phyloP scores from a whole-genome alignment of 2,329 filamentous ascomycete genomes.

The Diplodia corticola region DNA sequence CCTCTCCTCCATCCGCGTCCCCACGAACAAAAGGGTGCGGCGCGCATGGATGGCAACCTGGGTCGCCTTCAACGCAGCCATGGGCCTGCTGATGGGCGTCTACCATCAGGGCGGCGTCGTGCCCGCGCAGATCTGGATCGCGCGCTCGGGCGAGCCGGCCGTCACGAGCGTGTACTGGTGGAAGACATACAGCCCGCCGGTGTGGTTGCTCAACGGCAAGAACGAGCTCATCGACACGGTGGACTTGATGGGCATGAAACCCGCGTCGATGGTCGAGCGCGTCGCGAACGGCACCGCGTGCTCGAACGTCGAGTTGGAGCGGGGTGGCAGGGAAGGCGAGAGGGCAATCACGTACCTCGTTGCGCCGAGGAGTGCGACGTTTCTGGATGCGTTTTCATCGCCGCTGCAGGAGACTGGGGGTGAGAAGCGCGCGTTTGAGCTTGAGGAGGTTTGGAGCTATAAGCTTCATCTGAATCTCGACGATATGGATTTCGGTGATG shows the following conservation, averaged over 20 bases:
- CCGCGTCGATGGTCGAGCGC: conserved; percentile 59
- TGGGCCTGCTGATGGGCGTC: conserved; percentile 74
- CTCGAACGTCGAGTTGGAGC: conserved; percentile 48
- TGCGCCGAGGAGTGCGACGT: conserved; percentile 70
- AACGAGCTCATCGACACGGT: conserved; percentile 69
- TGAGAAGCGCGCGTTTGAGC: conserved; percentile 51
- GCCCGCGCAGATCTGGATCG: conserved; percentile 73
- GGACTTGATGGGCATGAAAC: conserved; percentile 73
- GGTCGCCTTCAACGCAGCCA: conserved; percentile 67
- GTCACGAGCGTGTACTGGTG: conserved; percentile 68
- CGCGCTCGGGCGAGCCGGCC: conserved; percentile 59
- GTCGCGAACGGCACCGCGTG: conserved; percentile 63
- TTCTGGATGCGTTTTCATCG: conserved; percentile 58
- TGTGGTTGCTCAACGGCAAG: conserved; percentile 76
- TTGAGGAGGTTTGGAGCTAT: conserved; percentile 71
- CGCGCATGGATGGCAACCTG: conserved; percentile 59
- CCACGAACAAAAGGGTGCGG: conserved; percentile 49
- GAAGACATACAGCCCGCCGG: conserved; percentile 82
- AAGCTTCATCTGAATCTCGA: conserved; percentile 72
- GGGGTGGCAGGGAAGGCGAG: conserved; percentile 52
- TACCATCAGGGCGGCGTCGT: conserved; percentile 81
- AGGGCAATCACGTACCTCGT: conserved; percentile 57
- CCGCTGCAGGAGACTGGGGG: neutral
- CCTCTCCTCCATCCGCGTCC: conserved; percentile 69
- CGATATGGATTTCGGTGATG: conserved; percentile 76